Evolutionary conservation across 441 rosid genomes (phyloP).

Genomic region (Euphorbia celastroides): DNA sequence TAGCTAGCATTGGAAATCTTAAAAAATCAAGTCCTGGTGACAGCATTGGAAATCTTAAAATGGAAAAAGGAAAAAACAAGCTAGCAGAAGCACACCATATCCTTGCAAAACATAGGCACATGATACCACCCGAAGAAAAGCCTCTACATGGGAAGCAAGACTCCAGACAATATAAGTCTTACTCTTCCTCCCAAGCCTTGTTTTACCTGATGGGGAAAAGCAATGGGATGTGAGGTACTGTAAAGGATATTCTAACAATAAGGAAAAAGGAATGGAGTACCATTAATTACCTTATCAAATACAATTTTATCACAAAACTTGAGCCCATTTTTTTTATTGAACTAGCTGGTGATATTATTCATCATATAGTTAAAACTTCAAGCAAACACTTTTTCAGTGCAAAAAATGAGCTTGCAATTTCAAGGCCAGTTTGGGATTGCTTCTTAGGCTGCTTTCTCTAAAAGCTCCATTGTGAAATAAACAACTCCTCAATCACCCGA

Average conservation of each 20-base stretch:
- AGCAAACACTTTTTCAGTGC: not conserved
- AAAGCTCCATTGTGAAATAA: constrained; percentile 69
- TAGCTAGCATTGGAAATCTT: not conserved
- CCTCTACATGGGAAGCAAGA: constrained; percentile 73
- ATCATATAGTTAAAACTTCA: not conserved
- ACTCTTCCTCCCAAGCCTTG: constrained; percentile 86
- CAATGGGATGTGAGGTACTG: constrained; percentile 7
- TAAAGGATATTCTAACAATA: constrained; percentile 6
- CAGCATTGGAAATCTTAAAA: not conserved
- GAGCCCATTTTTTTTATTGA: not conserved
- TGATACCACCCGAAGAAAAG: constrained; percentile 86
- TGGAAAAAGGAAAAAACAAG: not conserved
- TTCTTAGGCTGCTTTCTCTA: no score
- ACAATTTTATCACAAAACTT: constrained; percentile 71
- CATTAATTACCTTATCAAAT: constrained; percentile 62
- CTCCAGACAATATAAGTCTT: constrained; percentile 87
- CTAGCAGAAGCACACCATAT: constrained; percentile 54
- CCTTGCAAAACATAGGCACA: constrained; percentile 95
- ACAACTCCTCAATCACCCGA: constrained; percentile 77
- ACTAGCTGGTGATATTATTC: not conserved
- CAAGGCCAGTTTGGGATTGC: no score
- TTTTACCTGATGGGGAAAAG: constrained; percentile 51
- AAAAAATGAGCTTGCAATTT: not conserved
- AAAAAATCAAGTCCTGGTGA: constrained; percentile 9
- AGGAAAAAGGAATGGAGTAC: not conserved